Evolutionary conservation across 305 asterid species (phyloP), one percentile per base, ranked within the genome.

Genomic region (Andrographis paniculata): DNA sequence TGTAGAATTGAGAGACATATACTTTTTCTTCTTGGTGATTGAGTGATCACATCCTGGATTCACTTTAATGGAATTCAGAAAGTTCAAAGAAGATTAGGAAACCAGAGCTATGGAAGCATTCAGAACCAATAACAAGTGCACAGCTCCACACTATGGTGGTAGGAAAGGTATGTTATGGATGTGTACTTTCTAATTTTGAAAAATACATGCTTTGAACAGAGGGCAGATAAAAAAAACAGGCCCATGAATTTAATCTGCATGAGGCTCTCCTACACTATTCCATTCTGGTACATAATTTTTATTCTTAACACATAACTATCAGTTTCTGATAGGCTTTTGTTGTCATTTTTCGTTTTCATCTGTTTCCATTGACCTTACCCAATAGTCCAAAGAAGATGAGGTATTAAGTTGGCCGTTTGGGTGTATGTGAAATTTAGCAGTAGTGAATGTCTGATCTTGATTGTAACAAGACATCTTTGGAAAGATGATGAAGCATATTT

Each of bases 111-210:
- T 88, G 97, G 95, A 88, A 75, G 70, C 94, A 84, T 70, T 67
- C 94, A 21, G 93, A 88, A 62, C 76, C 91, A 36, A 75, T 88
- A 68, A 82, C 95, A 28, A 72, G 73, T 69, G 89, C 75, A 59
- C 94, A 88, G 59, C 95, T 58, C 95, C 97, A 15, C 95, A 87
- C 68, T 87, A 87, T 72, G 96, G 96, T 69, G 96, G 96, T 59
- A 65, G 80, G 67, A 78, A 84, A 76, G 95, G 96, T 84, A 68
- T 50, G 6, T 27, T 5, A 27, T 0, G 51, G 21, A 18, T 48
- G 44, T 49, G 6, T 6, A 27, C 30, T 58, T 57, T 48, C n/a
- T n/a, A n/a, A n/a, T n/a, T n/a, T n/a, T n/a, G n/a, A n/a, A n/a
- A n/a, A n/a, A n/a, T 47, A 30, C 55, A 22, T 9, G 23, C 7